Percentiles rank a stretch among this genome's conserved stretches.
Evolutionary conservation across 176 grass and related monocot species (phyloP).

Genomic region (Stipa capillata): DNA sequence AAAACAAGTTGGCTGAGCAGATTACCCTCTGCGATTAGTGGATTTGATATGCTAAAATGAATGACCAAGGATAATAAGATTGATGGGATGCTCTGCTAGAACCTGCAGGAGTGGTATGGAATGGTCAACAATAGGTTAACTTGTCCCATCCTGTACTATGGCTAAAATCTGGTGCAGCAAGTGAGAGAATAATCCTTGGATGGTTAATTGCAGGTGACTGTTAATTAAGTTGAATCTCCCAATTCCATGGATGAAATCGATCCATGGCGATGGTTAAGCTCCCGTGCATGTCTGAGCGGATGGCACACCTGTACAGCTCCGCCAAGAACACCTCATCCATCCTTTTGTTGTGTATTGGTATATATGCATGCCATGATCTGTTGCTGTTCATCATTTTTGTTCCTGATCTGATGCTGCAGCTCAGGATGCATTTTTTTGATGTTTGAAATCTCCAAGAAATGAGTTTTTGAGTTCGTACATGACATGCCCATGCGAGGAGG

Average conservation of each 20-base stretch:
- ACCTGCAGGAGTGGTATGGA: neutral
- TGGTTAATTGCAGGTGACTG: neutral
- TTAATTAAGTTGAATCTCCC: neutral
- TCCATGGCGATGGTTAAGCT: no score
- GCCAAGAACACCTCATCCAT: neutral
- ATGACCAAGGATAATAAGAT: neutral
- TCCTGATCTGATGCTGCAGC: neutral
- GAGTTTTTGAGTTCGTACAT: neutral
- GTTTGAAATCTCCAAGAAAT: neutral
- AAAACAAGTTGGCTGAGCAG: neutral
- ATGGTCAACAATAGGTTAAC: neutral
- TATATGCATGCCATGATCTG: neutral
- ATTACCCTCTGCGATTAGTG: neutral
- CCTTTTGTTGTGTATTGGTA: neutral
- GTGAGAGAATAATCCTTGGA: neutral
- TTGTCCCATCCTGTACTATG: neutral
- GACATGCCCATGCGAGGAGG: neutral
- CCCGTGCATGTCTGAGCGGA: neutral
- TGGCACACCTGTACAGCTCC: slow-evolving; percentile 3
- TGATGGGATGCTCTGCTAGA: neutral
- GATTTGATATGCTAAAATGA: neutral
- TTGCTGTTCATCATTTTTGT: neutral
- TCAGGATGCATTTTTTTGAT: neutral
- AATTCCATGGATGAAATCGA: neutral
- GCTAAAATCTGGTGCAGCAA: neutral